Evolutionary conservation across 805 yeast species (phyloP).

Genomic region (Candida chilensis): DNA sequence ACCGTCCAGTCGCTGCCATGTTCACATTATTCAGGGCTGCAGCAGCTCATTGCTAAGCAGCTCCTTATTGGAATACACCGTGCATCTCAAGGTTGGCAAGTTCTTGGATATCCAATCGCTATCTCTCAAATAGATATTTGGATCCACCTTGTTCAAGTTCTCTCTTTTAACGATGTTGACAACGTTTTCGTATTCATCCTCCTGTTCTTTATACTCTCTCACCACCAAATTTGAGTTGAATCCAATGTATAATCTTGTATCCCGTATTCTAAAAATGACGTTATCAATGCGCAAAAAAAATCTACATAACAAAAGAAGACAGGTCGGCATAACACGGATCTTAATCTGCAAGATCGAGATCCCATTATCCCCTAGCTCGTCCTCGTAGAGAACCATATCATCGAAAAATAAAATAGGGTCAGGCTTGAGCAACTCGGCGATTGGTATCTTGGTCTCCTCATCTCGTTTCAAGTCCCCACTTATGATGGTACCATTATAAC

Average conservation of each 20-base stretch:
- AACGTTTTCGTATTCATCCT: conserved; percentile 41
- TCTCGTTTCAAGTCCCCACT: conserved; percentile 12
- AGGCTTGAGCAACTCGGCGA: conserved; percentile 56
- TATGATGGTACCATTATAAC: conserved; percentile 55
- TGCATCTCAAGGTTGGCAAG: conserved; percentile 20
- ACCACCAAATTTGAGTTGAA: conserved; percentile 54
- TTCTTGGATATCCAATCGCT: conserved; percentile 56
- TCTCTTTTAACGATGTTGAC: conserved; percentile 8
- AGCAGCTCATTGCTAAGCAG: too few relatives aligned
- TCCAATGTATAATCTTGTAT: conserved; percentile 79
- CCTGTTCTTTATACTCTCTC: conserved; percentile 71
- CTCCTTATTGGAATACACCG: conserved; percentile 2
- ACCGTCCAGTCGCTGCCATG: too few relatives aligned
- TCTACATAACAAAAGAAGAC: conserved; percentile 65
- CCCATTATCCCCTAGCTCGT: conserved; percentile 95
- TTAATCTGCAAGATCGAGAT: conserved; percentile 69
- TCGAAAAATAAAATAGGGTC: conserved; percentile 88
- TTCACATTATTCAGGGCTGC: too few relatives aligned
- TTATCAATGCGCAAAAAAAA: conserved; percentile 85
- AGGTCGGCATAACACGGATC: conserved; percentile 80
- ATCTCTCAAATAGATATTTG: conserved; percentile 30
- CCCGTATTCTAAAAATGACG: conserved; percentile 76
- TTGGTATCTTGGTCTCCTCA: conserved; percentile 42
- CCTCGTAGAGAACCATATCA: conserved; percentile 84
- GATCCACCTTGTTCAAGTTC: conserved; percentile 17